These are phyloP conservation scores for Panicum miliaceum DNA, from an alignment of 176 grass and related monocot species.

Conservation along the genomic window DNA sequence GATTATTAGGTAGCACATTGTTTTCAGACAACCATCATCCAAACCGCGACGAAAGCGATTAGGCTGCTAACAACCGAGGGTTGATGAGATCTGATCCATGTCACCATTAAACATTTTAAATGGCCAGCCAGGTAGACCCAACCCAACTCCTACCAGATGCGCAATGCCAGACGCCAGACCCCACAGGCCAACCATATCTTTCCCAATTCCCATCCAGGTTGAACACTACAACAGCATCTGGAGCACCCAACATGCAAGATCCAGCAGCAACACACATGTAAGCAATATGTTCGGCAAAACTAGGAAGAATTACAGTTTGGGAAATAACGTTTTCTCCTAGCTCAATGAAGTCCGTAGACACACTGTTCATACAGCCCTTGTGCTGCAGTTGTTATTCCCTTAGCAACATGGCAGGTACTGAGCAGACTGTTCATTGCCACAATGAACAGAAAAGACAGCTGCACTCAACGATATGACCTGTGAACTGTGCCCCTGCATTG, in stretches of 20 bases:
- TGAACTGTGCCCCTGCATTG: constrained; percentile 41
- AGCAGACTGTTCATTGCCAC: not conserved
- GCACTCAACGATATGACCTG: constrained; percentile 31
- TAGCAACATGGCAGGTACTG: not conserved
- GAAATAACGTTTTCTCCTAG: not conserved
- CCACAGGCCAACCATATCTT: constrained; percentile 28
- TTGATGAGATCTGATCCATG: constrained; percentile 26
- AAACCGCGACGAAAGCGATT: constrained; percentile 14
- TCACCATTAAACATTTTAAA: constrained; percentile 35
- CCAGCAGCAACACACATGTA: not conserved
- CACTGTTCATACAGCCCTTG: too few relatives aligned
- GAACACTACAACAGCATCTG: constrained; percentile 1
- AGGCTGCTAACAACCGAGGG: constrained; percentile 43
- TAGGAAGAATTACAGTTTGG: not conserved
- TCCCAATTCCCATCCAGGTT: constrained; percentile 40
- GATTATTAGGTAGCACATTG: constrained; percentile 53
- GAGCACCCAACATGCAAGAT: constrained; percentile 27
- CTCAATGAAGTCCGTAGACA: not conserved
- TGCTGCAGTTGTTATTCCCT: too few relatives aligned
- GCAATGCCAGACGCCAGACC: not conserved
- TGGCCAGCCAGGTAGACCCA: constrained; percentile 38
- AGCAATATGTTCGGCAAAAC: not conserved
- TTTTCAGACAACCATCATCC: constrained; percentile 42
- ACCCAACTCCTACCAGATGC: constrained; percentile 14
- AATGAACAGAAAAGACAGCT: constrained; percentile 34